Evolutionary conservation across 306 rosid species (phyloP).

Genomic region (Dicorynia guianensis): DNA sequence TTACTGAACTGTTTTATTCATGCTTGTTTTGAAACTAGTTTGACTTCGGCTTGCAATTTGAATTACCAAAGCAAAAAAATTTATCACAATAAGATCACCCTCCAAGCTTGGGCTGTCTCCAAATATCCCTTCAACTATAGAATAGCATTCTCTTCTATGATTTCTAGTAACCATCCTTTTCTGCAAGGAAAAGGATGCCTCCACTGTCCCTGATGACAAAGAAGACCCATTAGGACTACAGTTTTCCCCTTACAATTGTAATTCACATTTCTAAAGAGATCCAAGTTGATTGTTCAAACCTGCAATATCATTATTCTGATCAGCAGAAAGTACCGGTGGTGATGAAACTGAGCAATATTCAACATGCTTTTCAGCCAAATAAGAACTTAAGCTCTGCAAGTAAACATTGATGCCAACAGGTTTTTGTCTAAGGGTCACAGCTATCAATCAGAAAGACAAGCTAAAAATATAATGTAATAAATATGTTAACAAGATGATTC

Average conservation of each 20-base stretch:
- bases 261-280: constrained; percentile 23
- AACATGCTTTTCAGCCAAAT: constrained; percentile 65
- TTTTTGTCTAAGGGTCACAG: constrained; percentile 24
- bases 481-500: neutral
- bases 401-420: constrained; percentile 16
- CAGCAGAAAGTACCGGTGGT: constrained; percentile 67
- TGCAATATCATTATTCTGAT: constrained; percentile 49
- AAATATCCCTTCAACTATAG: constrained; percentile 43
- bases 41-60: constrained; percentile 10
- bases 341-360: constrained; percentile 65
- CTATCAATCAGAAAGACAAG: constrained; percentile 10
- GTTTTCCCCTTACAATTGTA: neutral
- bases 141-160: constrained; percentile 50
- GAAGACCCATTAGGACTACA: constrained; percentile 14
- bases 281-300: constrained; percentile 54
- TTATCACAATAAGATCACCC: constrained; percentile 72
- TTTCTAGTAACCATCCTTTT: constrained; percentile 43
- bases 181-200: constrained; percentile 38
- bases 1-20: constrained; percentile 8
- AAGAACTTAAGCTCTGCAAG: constrained; percentile 63
- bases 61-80: constrained; percentile 85
- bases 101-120: constrained; percentile 60
- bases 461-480: constrained; percentile 10
- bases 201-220: constrained; percentile 37
- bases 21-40: neutral